These are phyloP conservation scores for Fusarium guadeloupense DNA, from an alignment of 2,329 filamentous ascomycete genomes.

Conservation along the genomic window DNA sequence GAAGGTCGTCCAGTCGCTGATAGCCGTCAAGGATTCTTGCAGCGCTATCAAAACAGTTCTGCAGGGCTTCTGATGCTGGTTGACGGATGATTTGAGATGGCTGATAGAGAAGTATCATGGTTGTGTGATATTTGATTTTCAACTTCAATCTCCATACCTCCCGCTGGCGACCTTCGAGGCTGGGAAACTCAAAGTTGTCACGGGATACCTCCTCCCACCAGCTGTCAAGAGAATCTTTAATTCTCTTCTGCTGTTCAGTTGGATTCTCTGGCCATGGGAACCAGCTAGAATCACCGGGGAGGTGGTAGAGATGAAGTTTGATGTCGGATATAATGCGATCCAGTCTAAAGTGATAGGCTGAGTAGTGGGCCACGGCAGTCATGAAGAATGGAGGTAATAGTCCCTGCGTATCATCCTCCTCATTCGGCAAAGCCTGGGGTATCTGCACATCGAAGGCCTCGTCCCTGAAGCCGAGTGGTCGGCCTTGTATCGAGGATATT, in stretches of 20 bases:
- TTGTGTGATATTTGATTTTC: constrained; percentile 46
- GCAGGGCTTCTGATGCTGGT: constrained; percentile 43
- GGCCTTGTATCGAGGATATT: constrained; percentile 50
- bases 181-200: not conserved
- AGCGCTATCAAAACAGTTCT: constrained; percentile 45
- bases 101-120: constrained; percentile 49
- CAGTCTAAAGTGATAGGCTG: constrained; percentile 42
- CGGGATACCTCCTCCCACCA: constrained; percentile 21
- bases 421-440: constrained; percentile 7
- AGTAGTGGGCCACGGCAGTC: constrained; percentile 26
- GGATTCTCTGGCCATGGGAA: constrained; percentile 22
- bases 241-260: constrained; percentile 4
- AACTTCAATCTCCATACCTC: constrained; percentile 37
- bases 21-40: constrained; percentile 41
- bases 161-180: constrained; percentile 16
- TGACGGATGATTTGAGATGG: constrained; percentile 48
- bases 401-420: not conserved
- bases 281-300: constrained; percentile 26
- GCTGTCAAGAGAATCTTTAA: constrained; percentile 15
- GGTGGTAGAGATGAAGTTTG: constrained; percentile 40
- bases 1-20: constrained; percentile 44
- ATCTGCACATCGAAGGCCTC: constrained; percentile 49
- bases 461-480: constrained; percentile 50
- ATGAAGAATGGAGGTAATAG: not conserved
- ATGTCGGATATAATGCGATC: constrained; percentile 39